Base-by-base conservation (phyloP, 2,329 filamentous ascomycete genomes). In the Tolypocladium tropicale region DNA sequence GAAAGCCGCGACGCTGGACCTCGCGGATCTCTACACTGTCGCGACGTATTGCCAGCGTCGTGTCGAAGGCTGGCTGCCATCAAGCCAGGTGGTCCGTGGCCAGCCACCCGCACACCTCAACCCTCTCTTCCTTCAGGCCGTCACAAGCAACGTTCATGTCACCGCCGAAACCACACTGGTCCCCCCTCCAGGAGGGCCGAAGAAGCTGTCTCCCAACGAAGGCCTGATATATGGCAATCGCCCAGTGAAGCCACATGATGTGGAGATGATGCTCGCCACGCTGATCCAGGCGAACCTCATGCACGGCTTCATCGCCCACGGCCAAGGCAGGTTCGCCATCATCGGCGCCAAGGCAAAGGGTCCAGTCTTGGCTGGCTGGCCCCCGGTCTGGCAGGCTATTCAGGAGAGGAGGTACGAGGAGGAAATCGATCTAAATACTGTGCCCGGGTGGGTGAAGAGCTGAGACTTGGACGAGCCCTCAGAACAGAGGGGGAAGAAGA, bases 291-390 rank as follows among this genome's bases (percentile, higher is more conserved):
- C 95, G 70, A 89, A 88, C 0, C 75, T 96, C 28, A 77, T 96
- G 67, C 84, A 86, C 62, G 93, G 92, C 2, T 96, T 92, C 65
- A 80, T 96, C 32, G 89, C 88, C 18, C 90, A 95, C 64, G 81
- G 81, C 30, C 84, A 85, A 65, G 80, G 81, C 48, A 85, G 88
- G 52, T 91, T 96, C 65, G 91, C 90, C 14, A 89, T 96, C 48
- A 83, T 88, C 54, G 91, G 92, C 3, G 84, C 88, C 28, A 87
- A 85, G 75, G 79, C 79, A 58, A 81, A 80, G 60, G 81, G 82
- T 28, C 80, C 86, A 0, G 71, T 89, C 23, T 76, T 76, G 36
- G 87, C 86, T 1, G 89, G 89, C 0, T 96, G 93, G 75, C 91
- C 92, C 1, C 76, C 74, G 48, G 83, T 89, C 1, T 90, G 86